Evolutionary conservation across 2,329 filamentous ascomycete genomes (phyloP).

Genomic region (Fusarium illudens): DNA sequence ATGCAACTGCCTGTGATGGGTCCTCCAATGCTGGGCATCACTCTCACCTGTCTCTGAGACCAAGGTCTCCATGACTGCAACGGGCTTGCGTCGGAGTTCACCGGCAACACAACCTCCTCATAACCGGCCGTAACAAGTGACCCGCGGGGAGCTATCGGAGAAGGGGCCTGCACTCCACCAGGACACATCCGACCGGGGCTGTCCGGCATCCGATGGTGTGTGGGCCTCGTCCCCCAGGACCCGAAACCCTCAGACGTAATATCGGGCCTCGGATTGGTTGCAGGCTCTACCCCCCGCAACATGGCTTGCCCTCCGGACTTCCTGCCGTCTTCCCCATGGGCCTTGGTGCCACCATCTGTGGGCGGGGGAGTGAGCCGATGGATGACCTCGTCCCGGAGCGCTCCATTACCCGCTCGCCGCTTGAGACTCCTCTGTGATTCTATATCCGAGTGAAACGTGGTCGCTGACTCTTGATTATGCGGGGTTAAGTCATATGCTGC

Average conservation of each 20-base stretch:
- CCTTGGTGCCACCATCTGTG: not conserved
- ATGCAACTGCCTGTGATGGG: not conserved
- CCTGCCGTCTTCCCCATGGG: constrained; percentile 6
- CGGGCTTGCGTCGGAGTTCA: not conserved
- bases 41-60: not conserved
- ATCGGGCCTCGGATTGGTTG: constrained; percentile 18
- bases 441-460: constrained; percentile 24
- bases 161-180: constrained; percentile 6
- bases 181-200: constrained; percentile 12
- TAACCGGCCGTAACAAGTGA: not conserved
- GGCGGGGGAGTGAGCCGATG: constrained; percentile 15
- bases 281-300: constrained; percentile 17
- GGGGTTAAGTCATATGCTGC: constrained; percentile 21
- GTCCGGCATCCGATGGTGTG: constrained; percentile 24
- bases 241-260: constrained; percentile 26
- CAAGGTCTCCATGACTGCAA: not conserved
- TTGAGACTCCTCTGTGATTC: not conserved
- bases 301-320: not conserved
- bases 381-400: constrained; percentile 8
- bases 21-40: not conserved
- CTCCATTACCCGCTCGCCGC: constrained; percentile 26
- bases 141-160: constrained; percentile 8
- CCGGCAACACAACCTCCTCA: not conserved
- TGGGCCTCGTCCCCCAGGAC: not conserved
- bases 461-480: constrained; percentile 23